Evolutionary conservation across 2,329 filamentous ascomycete genomes (phyloP).

Genomic region (Curvularia spicifera): DNA sequence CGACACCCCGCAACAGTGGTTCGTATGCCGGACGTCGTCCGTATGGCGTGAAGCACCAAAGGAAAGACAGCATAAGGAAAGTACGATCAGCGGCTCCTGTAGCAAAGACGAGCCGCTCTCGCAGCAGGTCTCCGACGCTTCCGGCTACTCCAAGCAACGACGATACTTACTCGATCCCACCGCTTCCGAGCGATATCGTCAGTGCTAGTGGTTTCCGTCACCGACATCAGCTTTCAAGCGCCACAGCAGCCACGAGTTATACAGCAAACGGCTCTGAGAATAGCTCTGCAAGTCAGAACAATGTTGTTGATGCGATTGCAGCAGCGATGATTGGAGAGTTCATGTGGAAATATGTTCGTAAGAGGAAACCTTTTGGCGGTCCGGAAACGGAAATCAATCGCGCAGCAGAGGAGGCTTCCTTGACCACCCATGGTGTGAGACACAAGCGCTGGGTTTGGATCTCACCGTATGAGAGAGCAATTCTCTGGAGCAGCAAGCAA

Average conservation of each 20-base stretch:
- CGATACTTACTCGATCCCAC: conserved; percentile 74
- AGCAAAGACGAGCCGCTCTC: conserved; percentile 54
- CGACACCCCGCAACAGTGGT: conserved; percentile 63
- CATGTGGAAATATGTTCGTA: conserved; percentile 91
- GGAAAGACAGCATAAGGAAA: conserved; percentile 75
- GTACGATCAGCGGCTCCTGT: conserved; percentile 82
- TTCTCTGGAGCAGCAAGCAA: conserved; percentile 99
- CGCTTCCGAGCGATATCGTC: conserved; percentile 75
- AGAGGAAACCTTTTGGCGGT: conserved; percentile 89
- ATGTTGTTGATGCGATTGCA: conserved; percentile 93
- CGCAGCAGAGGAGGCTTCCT: conserved; percentile 64
- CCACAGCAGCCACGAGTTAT: conserved; percentile 64
- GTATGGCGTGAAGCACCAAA: conserved; percentile 44
- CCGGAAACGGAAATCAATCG: conserved; percentile 64
- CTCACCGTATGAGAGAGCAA: conserved; percentile 91
- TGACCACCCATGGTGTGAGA: conserved; percentile 71
- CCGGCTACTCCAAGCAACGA: conserved; percentile 71
- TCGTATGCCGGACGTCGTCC: conserved; percentile 49
- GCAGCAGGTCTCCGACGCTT: conserved; percentile 63
- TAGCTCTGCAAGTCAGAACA: conserved; percentile 70
- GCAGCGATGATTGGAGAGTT: conserved; percentile 98
- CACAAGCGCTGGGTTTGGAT: conserved; percentile 99
- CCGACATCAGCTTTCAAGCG: conserved; percentile 66
- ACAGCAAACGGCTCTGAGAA: conserved; percentile 64
- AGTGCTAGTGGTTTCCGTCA: conserved; percentile 52